Evolutionary conservation across 352 stramenopile genomes (phyloP).

Genomic region (Hyaloperonospora brassicae): DNA sequence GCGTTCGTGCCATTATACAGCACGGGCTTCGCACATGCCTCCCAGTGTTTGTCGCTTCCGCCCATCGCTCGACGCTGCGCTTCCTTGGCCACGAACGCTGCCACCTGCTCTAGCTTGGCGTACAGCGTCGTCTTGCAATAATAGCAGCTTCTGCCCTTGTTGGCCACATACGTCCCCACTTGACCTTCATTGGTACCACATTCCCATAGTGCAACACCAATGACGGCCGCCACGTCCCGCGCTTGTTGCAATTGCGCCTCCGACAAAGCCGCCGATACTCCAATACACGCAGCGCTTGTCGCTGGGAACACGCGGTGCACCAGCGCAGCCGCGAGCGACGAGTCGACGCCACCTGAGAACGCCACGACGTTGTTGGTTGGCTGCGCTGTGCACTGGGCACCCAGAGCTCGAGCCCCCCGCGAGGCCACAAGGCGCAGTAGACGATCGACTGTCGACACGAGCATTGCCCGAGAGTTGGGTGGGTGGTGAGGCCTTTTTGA

Average conservation of each 20-base stretch:
- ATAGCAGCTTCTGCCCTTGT: conserved; percentile 92
- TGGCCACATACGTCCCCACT: conserved; percentile 88
- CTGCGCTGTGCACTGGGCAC: neutral
- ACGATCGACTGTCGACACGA: conserved; percentile 31
- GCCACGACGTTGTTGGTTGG: conserved; percentile 71
- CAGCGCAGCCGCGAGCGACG: conserved; percentile 87
- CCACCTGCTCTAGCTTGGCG: conserved; percentile 86
- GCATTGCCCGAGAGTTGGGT: conserved; percentile 7
- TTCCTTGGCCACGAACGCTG: conserved; percentile 42
- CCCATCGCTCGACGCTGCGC: conserved; percentile 9
- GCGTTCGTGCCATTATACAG: conserved; percentile 98
- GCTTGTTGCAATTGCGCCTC: conserved; percentile 83
- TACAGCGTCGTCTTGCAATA: conserved; percentile 98
- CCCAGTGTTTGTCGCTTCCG: neutral
- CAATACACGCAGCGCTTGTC: conserved; percentile 85
- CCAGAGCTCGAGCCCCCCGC: conserved; percentile 14
- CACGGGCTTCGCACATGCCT: conserved; percentile 25
- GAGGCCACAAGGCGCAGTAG: conserved; percentile 33
- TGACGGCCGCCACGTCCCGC: conserved; percentile 69
- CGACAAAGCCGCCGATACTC: conserved; percentile 88
- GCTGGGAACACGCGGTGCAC: conserved; percentile 78
- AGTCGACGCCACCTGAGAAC: conserved; percentile 95
- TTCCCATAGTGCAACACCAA: conserved; percentile 87
- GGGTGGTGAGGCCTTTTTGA: too few species aligned
- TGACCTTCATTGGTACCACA: conserved; percentile 78